Evolutionary conservation across 2,329 filamentous ascomycete species (phyloP).

Genomic region (Monilinia laxa): DNA sequence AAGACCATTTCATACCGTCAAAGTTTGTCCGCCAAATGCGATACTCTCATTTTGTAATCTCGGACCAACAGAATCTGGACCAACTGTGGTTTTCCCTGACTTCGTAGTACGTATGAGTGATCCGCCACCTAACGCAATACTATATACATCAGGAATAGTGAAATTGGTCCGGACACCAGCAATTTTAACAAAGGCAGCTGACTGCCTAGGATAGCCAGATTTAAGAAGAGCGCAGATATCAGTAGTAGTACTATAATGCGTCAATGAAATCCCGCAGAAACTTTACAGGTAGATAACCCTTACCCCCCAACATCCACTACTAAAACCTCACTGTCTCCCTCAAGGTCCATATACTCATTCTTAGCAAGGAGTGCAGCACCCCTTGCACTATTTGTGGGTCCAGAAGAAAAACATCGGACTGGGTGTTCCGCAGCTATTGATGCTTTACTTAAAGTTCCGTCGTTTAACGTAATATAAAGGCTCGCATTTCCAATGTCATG

Average conservation of each 20-base stretch:
- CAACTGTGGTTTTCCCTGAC: constrained; percentile 54
- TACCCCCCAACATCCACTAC: constrained; percentile 55
- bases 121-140: constrained; percentile 58
- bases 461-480: constrained; percentile 60
- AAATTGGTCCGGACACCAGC: constrained; percentile 60
- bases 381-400: constrained; percentile 63
- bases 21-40: constrained; percentile 53
- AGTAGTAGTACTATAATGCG: constrained; percentile 51
- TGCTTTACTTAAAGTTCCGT: constrained; percentile 59
- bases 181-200: constrained; percentile 57
- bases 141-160: constrained; percentile 55
- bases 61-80: constrained; percentile 57
- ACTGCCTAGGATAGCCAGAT: constrained; percentile 60
- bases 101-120: constrained; percentile 42
- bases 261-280: constrained; percentile 17
- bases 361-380: constrained; percentile 58
- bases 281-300: constrained; percentile 5
- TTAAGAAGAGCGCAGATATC: constrained; percentile 58
- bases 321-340: constrained; percentile 40
- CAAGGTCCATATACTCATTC: constrained; percentile 23
- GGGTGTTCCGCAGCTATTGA: constrained; percentile 55
- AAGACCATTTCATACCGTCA: constrained; percentile 50
- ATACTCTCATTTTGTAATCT: constrained; percentile 49
- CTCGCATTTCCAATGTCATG: constrained; percentile 48
- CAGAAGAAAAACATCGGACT: constrained; percentile 61